Evolutionary conservation across 2,329 filamentous ascomycete species (phyloP), one percentile per base, ranked within the genome.

Genomic region (Biscogniauxia marginata): DNA sequence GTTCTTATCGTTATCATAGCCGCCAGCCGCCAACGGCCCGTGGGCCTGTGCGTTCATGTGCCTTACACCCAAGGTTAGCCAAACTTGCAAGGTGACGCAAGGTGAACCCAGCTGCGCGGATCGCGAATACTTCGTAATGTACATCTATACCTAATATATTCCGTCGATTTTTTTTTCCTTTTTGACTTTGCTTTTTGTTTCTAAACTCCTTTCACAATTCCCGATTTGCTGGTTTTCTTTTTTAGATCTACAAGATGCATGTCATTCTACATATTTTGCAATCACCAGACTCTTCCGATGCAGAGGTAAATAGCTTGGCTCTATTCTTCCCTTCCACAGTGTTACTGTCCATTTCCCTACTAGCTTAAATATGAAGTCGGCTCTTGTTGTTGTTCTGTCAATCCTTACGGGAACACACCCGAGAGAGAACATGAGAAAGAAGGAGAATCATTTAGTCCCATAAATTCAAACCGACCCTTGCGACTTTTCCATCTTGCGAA

Each of bases 1-100:
- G 47, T 49, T 49, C 43, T 57, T 56, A 52, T 60, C 44, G 47
- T 24, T 56, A 55, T 58, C 58, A 51, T 24, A 30, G 46, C 49
- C 49, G 52, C 46, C 25, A 24, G 24, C 9, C 46, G 34, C 22
- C 34, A 34, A 44, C 43, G 51, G 53, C 51, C 58, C 39, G 11
- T 30, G 16, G 34, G 23, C 8, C 24, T 24, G 47, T 55, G 34
- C 25, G 20, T 25, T n/a, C 30, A 18, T n/a, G 34, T 25, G n/a
- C 11, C 24, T 25, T 25, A 25, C 24, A 25, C 6, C 11, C 11
- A 11, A 25, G n/a, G n/a, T n/a, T n/a, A n/a, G n/a, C n/a, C n/a
- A n/a, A n/a, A n/a, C n/a, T n/a, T n/a, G n/a, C n/a, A 9, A 39
- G n/a, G 30, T 39, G 13, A 39, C 30, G 30, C 30, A 39, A 39